These are phyloP conservation scores for Pythium guiyangense DNA, from an alignment of 352 stramenopile species.

Conservation along the genomic window DNA sequence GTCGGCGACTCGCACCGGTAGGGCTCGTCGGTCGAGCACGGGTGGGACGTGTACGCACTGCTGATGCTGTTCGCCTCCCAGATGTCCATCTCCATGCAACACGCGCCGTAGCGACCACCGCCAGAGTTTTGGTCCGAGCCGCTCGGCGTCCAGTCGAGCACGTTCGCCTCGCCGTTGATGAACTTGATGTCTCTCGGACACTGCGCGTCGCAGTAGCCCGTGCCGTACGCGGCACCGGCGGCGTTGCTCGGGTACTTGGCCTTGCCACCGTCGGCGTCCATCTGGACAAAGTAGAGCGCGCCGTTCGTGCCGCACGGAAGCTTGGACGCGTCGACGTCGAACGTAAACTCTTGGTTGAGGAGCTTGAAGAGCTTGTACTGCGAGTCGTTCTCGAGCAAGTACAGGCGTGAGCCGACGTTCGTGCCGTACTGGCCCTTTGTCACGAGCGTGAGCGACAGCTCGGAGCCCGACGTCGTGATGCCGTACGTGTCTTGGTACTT, in stretches of 20 bases:
- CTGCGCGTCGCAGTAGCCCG: slow-evolving; percentile 71
- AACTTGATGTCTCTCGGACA: slow-evolving; percentile 77
- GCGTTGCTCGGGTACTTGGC: slow-evolving; percentile 37
- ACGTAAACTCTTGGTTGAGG: slow-evolving; percentile 68
- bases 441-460: slow-evolving; percentile 49
- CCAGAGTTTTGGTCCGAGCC: slow-evolving; percentile 35
- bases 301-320: slow-evolving; percentile 63
- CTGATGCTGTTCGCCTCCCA: slow-evolving; percentile 66
- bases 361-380: slow-evolving; percentile 65
- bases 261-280: slow-evolving; percentile 54
- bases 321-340: slow-evolving; percentile 64
- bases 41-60: slow-evolving; percentile 52
- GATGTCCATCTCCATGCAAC: slow-evolving; percentile 66
- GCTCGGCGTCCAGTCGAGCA: slow-evolving; percentile 35
- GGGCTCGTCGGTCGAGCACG: slow-evolving; percentile 32
- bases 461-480: slow-evolving; percentile 39
- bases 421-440: slow-evolving; percentile 46
- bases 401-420: slow-evolving; percentile 65
- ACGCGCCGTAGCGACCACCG: slow-evolving; percentile 51
- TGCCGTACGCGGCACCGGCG: slow-evolving; percentile 55
- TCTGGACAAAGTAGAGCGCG: slow-evolving; percentile 76
- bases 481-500: slow-evolving; percentile 66
- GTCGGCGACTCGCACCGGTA: slow-evolving; percentile 30
- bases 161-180: slow-evolving; percentile 71
- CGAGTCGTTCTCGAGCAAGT: slow-evolving; percentile 34